Conservation (phyloP, 179 eudicot genomes). For the Spinacia oleracea region DNA sequence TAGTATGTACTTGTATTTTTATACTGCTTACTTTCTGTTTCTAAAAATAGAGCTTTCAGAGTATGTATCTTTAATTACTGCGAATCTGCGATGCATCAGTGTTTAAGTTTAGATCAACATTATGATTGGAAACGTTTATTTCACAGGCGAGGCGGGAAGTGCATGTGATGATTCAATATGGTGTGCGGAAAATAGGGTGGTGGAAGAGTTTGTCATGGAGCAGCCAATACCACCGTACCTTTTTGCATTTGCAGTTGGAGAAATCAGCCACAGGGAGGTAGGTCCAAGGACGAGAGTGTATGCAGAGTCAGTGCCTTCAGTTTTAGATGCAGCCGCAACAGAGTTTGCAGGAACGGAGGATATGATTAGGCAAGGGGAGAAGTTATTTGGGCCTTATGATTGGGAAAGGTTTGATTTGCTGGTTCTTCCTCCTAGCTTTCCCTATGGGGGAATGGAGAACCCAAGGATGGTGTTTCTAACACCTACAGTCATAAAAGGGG, state of each 20-base stretch:
- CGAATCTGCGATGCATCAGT: not conserved
- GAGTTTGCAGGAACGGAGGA: conserved; percentile 93
- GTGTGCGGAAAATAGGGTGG: conserved; percentile 83
- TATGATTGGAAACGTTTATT: conserved; percentile 11
- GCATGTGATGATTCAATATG: conserved; percentile 71
- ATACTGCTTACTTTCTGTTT: not conserved
- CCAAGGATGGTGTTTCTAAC: conserved; percentile 95
- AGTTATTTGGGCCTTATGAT: conserved; percentile 78
- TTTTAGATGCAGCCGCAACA: conserved; percentile 73
- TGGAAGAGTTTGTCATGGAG: conserved; percentile 95
- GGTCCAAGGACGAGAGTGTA: conserved; percentile 93
- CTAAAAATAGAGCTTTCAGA: not conserved
- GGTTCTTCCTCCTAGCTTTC: conserved; percentile 95
- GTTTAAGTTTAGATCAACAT: not conserved
- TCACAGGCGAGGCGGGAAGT: conserved; percentile 54
- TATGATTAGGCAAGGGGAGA: conserved; percentile 91
- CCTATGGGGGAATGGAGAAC: conserved; percentile 98
- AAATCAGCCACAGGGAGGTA: conserved; percentile 70
- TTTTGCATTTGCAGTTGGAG: conserved; percentile 96
- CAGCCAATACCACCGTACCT: conserved; percentile 90
- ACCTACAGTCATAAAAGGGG: conserved; percentile 93
- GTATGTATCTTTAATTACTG: not conserved
- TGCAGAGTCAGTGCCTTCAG: conserved; percentile 59
- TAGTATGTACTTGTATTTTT: not conserved
- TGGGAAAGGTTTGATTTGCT: conserved; percentile 98